A percentile compares a stretch with the other conserved stretches of the same genome.
phyloP scores from a whole-genome alignment of 2,329 filamentous ascomycete genomes.

The Pseudogymnoascus sp. region DNA sequence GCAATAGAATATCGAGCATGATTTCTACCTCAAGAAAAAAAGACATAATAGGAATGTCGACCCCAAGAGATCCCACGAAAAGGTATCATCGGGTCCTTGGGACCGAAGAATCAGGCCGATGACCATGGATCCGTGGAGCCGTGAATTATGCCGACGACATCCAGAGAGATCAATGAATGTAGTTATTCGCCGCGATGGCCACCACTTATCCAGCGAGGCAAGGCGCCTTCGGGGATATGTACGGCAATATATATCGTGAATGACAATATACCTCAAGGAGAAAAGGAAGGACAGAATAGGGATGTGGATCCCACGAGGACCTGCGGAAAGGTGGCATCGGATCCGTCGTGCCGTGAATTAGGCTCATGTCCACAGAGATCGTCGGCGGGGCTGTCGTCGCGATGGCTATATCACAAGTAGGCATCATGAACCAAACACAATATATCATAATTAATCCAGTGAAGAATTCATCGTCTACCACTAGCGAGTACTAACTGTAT shows the following conservation, averaged over 20 bases:
- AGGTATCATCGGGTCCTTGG: no score
- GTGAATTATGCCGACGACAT: no score
- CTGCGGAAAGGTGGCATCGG: not conserved
- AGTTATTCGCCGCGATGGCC: no score
- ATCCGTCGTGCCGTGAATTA: not conserved
- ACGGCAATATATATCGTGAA: not conserved
- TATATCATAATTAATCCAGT: not conserved
- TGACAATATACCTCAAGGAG: not conserved
- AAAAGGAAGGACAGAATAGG: not conserved
- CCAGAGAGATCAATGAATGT: no score
- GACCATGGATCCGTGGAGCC: no score
- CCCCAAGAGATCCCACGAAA: not conserved
- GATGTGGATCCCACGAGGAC: not conserved
- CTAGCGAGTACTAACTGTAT: constrained; percentile 1
- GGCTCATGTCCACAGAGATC: not conserved
- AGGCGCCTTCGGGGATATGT: not conserved
- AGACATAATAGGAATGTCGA: not conserved
- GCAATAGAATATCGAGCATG: not conserved
- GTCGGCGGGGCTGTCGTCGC: not conserved
- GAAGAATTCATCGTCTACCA: not conserved
- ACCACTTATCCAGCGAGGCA: not conserved
- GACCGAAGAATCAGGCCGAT: no score
- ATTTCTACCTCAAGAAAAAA: not conserved
- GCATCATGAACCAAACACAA: not conserved
- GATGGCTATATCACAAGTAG: not conserved